These are phyloP conservation scores for Udeniomyces megalosporus DNA, from an alignment of 768 basidiomycete genomes.

Conservation along the genomic window DNA sequence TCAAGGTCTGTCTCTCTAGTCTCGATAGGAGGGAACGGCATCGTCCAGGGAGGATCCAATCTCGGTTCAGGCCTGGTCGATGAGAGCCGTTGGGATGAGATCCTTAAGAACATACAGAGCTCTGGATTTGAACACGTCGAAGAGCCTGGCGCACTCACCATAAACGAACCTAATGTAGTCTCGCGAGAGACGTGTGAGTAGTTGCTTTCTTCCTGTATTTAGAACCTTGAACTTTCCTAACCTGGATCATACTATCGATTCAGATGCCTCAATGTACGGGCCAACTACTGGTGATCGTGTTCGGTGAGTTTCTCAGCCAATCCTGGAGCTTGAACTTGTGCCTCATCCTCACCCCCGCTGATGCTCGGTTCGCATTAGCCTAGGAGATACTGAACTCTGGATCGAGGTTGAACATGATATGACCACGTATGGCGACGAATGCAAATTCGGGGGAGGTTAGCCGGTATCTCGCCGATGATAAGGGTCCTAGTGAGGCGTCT, in stretches of 20 bases:
- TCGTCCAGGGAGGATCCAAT: slow-evolving; percentile 52
- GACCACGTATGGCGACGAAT: slow-evolving; percentile 50
- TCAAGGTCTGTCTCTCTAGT: slow-evolving; percentile 67
- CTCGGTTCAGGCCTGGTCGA: slow-evolving; percentile 1
- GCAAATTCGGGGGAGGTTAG: slow-evolving; percentile 68
- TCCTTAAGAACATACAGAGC: not conserved
- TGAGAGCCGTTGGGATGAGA: slow-evolving; percentile 11
- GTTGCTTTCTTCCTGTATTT: no score
- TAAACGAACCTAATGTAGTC: not conserved
- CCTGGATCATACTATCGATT: not conserved
- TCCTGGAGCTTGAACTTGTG: not conserved
- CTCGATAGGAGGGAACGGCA: slow-evolving; percentile 51
- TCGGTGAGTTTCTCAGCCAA: slow-evolving; percentile 25
- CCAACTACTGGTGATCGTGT: slow-evolving; percentile 84
- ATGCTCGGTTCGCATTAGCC: slow-evolving; percentile 12
- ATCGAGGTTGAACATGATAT: slow-evolving; percentile 76
- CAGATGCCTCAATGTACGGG: slow-evolving; percentile 77
- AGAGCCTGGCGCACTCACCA: not conserved
- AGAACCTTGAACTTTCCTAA: no score
- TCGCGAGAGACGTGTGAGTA: slow-evolving; percentile 2
- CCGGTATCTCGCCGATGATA: not conserved
- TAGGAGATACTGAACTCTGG: slow-evolving; percentile 84
- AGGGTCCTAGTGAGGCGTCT: no score
- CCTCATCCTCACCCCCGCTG: not conserved
- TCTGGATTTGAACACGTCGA: slow-evolving; percentile 1